phyloP scores from a whole-genome alignment of 306 rosid genomes.

The Dalbergia cochinchinensis region DNA sequence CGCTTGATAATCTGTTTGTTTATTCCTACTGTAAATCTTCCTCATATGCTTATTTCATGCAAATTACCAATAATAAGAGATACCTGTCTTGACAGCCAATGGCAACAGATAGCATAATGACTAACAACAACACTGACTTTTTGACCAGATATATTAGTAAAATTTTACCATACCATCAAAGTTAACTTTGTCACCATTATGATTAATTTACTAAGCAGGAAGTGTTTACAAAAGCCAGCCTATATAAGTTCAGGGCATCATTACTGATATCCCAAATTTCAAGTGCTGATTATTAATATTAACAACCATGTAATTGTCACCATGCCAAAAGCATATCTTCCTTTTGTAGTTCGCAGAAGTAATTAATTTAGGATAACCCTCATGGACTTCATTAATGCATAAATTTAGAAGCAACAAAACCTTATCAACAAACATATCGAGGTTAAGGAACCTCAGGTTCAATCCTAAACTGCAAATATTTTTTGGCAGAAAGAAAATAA shows the following conservation, averaged over 20 bases:
- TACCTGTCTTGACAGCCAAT: not conserved
- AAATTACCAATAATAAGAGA: constrained; percentile 14
- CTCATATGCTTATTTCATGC: not conserved
- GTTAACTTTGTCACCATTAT: not conserved
- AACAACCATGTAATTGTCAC: not conserved
- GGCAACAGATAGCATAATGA: not conserved
- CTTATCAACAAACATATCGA: not conserved
- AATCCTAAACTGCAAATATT: not conserved
- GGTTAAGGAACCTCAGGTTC: not conserved
- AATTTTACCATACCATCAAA: not conserved
- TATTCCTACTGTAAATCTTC: not conserved
- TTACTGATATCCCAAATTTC: not conserved
- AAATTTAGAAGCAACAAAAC: not conserved
- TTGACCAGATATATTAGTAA: not conserved
- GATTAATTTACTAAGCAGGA: constrained; percentile 13
- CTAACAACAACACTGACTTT: not conserved
- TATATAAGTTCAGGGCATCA: not conserved
- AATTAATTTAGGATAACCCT: not conserved
- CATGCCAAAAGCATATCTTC: not conserved
- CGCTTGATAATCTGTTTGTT: not conserved
- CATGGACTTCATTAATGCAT: not conserved
- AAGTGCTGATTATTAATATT: not conserved
- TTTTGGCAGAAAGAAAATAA: not conserved
- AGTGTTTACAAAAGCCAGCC: not conserved
- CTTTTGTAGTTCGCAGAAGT: not conserved